Conservation (phyloP, 768 basidiomycete genomes). For the Boletus reticulatus region DNA sequence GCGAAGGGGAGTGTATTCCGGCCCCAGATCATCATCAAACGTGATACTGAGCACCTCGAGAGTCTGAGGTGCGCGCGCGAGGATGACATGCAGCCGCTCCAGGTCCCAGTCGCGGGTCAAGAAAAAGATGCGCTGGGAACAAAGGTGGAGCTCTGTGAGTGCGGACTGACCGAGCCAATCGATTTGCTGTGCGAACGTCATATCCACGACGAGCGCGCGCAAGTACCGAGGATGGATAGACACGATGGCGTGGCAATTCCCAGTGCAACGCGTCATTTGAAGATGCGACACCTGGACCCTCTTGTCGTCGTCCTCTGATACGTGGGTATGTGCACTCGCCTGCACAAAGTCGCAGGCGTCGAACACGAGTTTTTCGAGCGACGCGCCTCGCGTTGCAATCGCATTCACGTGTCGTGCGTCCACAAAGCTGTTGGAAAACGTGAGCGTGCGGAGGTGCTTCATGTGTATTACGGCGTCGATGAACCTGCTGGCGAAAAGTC, state of each 20-base stretch:
- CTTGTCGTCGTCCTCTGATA: not conserved
- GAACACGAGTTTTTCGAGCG: constrained; percentile 18
- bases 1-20: no score
- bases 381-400: not conserved
- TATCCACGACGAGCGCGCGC: not conserved
- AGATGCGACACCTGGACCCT: constrained; percentile 7
- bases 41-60: constrained; percentile 2
- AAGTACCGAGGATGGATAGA: not conserved
- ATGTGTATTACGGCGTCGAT: constrained; percentile 13
- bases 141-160: constrained; percentile 1
- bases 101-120: not conserved
- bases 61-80: not conserved
- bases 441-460: constrained; percentile 15
- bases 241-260: not conserved
- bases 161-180: not conserved
- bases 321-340: not conserved
- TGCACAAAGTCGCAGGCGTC: not conserved
- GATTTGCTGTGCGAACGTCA: not conserved
- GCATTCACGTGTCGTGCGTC: constrained; percentile 5
- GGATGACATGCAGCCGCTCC: not conserved
- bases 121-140: no score
- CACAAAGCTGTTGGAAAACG: constrained; percentile 10
- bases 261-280: not conserved
- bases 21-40: not conserved
- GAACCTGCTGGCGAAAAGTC: not conserved